Conservation (phyloP, 73 alveolate species). For the Paramecium pentaurelia region DNA sequence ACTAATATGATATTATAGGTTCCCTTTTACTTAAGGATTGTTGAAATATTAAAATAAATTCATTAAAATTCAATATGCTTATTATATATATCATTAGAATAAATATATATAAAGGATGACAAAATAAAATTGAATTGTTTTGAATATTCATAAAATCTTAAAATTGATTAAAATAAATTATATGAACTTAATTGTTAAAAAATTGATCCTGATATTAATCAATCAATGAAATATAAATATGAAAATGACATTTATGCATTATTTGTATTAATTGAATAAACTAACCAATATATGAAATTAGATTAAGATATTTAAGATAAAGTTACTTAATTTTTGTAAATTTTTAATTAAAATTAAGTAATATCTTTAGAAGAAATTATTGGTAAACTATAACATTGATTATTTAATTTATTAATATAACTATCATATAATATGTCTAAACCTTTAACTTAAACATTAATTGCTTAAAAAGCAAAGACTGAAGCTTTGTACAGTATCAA, state of each 20-base stretch:
- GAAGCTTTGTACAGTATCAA: slow-evolving; percentile 65
- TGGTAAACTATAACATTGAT: background rate
- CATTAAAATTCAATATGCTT: background rate
- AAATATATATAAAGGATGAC: background rate
- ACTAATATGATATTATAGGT: background rate
- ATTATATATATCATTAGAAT: background rate
- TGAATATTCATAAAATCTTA: background rate
- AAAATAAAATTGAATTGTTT: background rate
- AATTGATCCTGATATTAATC: background rate
- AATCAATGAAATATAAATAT: background rate
- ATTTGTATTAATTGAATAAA: background rate
- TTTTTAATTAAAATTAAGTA: background rate
- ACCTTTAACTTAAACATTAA: slow-evolving; percentile 43
- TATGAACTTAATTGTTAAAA: background rate
- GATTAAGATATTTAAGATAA: background rate
- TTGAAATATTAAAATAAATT: background rate
- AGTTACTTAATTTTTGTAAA: background rate
- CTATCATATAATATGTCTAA: slow-evolving; percentile 27
- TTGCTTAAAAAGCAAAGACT: slow-evolving; percentile 44
- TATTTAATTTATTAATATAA: background rate
- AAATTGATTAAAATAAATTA: background rate
- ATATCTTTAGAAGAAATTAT: background rate
- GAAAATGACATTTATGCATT: background rate
- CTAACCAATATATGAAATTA: background rate
- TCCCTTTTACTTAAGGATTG: background rate